Base-by-base conservation (phyloP, 2,329 filamentous ascomycete species). In the Cadophora sp. region DNA sequence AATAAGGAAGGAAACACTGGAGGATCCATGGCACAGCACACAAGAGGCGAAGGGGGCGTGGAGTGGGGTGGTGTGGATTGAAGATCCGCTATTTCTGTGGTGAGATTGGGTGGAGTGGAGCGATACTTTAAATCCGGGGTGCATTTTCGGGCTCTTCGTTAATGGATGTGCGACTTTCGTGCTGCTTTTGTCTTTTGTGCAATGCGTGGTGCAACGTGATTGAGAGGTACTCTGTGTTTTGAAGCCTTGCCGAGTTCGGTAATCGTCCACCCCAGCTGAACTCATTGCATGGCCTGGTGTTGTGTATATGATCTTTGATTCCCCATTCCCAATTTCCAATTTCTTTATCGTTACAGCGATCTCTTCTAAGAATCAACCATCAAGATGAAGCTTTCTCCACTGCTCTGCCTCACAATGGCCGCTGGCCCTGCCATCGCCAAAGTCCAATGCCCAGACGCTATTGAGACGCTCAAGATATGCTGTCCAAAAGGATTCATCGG, bases 401-500 rank as follows among this genome's bases (percentile, higher is more conserved):
- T 59, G 3, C 39, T 59, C 41, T 18, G 13, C 7, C 18, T 59
- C 22, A 24, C 22, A 4, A 4, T 47, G 3, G 18, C 41, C 18
- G 39, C 39, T 4, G 18, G 9, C 0, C 16, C 56, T 30, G 39
- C 11, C 6, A 30, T n/a, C 2, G 62, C 39, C 16, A 47, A 47
- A 24, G n/a, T 47, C 14, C 20, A 36, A 22, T 64, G 62, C 14
- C 62, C 62, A 3, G n/a, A 58, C 24, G 20, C 48, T 4, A 22
- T 48, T 27, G 18, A 30, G 11, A 47, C 24, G 18, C 20, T 64
- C 5, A 3, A 47, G 8, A 33, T 3, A 1, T 64, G 62, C 41
- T 64, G 62, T 48, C 51, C 62, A 1, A 48, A 11, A 3, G 62
- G 62, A 6, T n/a, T 64, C 14, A 30, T 64, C 18, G 50, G 51